phyloP scores from a whole-genome alignment of 2,329 filamentous ascomycete genomes.

The Ciborinia camelliae region DNA sequence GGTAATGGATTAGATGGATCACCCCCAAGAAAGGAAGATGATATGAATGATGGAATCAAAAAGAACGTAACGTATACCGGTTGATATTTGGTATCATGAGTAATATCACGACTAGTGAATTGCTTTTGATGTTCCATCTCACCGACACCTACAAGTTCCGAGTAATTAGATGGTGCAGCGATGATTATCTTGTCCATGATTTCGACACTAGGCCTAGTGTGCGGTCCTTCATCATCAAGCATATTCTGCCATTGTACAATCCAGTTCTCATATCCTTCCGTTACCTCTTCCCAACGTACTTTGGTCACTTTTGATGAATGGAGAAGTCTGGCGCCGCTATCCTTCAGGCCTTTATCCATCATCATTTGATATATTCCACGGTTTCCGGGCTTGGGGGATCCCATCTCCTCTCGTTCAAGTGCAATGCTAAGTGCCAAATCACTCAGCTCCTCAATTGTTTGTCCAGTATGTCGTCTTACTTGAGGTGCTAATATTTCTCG shows the following conservation, averaged over 20 bases:
- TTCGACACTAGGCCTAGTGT: neutral
- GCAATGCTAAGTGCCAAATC: constrained; percentile 13
- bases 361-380: neutral
- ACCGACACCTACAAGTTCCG: neutral
- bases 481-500: constrained; percentile 11
- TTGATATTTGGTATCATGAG: neutral
- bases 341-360: neutral
- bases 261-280: neutral
- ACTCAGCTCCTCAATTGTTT: neutral
- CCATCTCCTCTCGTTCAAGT: neutral
- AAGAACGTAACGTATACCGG: neutral
- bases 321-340: neutral
- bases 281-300: neutral
- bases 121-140: neutral
- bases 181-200: constrained; percentile 8
- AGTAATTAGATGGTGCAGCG: neutral
- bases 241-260: neutral
- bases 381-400: neutral
- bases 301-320: neutral
- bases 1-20: neutral
- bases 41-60: neutral
- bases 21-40: neutral
- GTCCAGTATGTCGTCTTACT: constrained; percentile 11
- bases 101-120: neutral
- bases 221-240: no score